phyloP scores from a whole-genome alignment of 352 stramenopile genomes.

The Thraustochytrium sp. region DNA sequence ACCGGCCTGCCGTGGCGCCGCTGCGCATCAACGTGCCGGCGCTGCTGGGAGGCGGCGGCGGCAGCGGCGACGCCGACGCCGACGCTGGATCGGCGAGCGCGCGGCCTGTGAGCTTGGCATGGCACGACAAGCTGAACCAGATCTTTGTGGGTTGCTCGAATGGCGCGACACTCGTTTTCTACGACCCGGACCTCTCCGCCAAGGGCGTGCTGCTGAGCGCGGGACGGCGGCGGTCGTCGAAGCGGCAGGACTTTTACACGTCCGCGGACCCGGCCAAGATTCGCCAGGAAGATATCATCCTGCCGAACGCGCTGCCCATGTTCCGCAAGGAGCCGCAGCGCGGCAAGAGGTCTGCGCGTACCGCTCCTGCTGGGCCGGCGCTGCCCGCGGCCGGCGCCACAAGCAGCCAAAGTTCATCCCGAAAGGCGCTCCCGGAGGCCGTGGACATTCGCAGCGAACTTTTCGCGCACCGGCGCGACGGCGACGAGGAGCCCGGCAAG shows the following conservation, averaged over 20 bases:
- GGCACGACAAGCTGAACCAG: constrained; percentile 38
- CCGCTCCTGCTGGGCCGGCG: background rate
- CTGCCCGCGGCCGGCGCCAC: too few relatives aligned
- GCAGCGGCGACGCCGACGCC: background rate
- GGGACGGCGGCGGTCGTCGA: background rate
- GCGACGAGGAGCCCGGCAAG: background rate
- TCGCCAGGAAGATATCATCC: constrained; percentile 66
- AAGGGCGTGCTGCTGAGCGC: constrained; percentile 37
- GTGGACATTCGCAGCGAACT: background rate
- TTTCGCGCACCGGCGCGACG: background rate
- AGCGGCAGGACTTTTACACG: constrained; percentile 57
- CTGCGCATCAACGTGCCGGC: too few relatives aligned
- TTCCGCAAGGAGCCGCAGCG: constrained; percentile 53
- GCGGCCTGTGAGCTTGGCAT: background rate
- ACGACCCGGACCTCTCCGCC: background rate
- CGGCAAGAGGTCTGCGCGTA: background rate
- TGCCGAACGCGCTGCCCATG: constrained; percentile 61
- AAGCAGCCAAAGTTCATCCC: too few relatives aligned
- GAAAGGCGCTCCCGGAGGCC: too few relatives aligned
- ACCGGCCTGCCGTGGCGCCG: background rate
- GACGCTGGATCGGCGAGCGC: background rate
- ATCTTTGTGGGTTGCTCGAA: constrained; percentile 34
- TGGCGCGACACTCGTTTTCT: constrained; percentile 12
- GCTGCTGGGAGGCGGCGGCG: too few relatives aligned
- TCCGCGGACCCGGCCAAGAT: constrained; percentile 68